These are phyloP conservation scores for Ichthyophthirius multifiliis DNA, from an alignment of 169 alveolate species.

Conservation along the genomic window DNA sequence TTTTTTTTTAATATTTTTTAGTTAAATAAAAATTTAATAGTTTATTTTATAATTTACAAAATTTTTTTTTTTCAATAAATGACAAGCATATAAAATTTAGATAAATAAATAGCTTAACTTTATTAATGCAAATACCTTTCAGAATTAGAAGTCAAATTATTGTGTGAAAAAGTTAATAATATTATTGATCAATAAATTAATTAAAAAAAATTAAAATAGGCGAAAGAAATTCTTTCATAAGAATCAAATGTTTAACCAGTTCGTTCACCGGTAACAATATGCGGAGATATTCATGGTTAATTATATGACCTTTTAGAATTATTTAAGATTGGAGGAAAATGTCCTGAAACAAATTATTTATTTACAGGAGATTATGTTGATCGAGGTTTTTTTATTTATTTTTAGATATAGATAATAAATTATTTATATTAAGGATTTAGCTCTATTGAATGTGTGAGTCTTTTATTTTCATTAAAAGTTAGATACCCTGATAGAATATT, in stretches of 20 bases:
- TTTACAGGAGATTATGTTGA: constrained; percentile 38
- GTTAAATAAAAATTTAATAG: too few relatives aligned
- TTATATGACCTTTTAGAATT: constrained; percentile 18
- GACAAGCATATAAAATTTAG: constrained; percentile 41
- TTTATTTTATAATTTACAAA: too few relatives aligned
- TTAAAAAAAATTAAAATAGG: constrained; percentile 23
- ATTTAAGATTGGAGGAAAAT: constrained; percentile 19
- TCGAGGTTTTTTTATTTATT: constrained; percentile 53
- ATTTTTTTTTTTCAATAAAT: too few relatives aligned
- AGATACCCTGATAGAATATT: constrained; percentile 66
- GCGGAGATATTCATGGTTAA: constrained; percentile 33
- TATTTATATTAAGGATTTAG: constrained; percentile 44
- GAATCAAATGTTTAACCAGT: constrained; percentile 63
- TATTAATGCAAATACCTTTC: constrained; percentile 54
- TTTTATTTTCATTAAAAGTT: constrained; percentile 40
- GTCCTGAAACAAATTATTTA: constrained; percentile 34
- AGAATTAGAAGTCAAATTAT: constrained; percentile 49
- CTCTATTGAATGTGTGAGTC: constrained; percentile 38
- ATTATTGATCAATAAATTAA: not conserved
- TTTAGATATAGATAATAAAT: not conserved
- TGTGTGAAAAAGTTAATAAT: constrained; percentile 34
- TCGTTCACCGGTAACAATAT: constrained; percentile 62
- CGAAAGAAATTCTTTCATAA: constrained; percentile 55
- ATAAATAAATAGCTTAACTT: constrained; percentile 60
- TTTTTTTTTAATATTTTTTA: too few relatives aligned